phyloP scores from a whole-genome alignment of 352 stramenopile genomes.

The Globisporangium lucens region DNA sequence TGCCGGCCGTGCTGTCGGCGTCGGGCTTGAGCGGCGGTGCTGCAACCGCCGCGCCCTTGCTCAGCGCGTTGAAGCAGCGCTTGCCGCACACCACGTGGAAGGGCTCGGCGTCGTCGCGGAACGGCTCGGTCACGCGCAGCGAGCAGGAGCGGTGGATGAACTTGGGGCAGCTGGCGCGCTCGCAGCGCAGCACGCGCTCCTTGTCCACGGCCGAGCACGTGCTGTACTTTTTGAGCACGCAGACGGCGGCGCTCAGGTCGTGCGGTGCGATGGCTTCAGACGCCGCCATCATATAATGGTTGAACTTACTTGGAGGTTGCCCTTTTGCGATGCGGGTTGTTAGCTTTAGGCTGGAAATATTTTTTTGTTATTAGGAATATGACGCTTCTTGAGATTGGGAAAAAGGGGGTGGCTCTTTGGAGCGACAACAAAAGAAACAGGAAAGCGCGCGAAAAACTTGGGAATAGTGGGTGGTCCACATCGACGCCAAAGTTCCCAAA shows the following conservation, averaged over 20 bases:
- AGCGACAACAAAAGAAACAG: not conserved
- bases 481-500: not conserved
- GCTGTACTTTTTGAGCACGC: slow-evolving; percentile 20
- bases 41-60: slow-evolving; percentile 4
- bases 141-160: slow-evolving; percentile 19
- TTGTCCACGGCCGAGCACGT: slow-evolving; percentile 8
- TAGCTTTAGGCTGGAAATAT: not conserved
- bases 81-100: slow-evolving; percentile 18
- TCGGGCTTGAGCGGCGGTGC: not conserved
- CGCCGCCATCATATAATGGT: not conserved
- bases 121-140: slow-evolving; percentile 16
- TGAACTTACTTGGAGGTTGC: not conserved
- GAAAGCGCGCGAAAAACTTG: slow-evolving; percentile 1
- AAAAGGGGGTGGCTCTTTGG: not conserved
- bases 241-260: not conserved
- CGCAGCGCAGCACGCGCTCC: slow-evolving; percentile 16
- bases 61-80: slow-evolving; percentile 19
- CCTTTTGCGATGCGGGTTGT: not conserved
- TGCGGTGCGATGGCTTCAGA: not conserved
- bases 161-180: slow-evolving; percentile 16
- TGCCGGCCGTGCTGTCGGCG: too few species aligned
- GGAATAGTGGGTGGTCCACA: slow-evolving; percentile 1
- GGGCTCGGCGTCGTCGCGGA: slow-evolving; percentile 10
- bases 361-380: not conserved
- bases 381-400: not conserved